Conservation (phyloP, 768 basidiomycete species). For the Gloeostereum incarnatum region DNA sequence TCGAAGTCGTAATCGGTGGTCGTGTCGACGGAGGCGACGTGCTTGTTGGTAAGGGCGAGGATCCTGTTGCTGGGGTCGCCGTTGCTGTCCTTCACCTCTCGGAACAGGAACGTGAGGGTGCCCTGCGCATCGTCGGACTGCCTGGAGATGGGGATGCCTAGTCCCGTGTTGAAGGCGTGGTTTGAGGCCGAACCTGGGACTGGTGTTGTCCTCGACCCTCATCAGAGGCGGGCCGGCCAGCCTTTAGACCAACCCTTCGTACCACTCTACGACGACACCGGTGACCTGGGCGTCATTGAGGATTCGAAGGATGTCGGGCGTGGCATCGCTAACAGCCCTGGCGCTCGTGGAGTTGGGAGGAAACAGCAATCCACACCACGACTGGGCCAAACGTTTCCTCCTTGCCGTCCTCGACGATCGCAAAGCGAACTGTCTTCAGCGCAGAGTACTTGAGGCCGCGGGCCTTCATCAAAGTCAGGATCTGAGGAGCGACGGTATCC, state of each 20-base stretch:
- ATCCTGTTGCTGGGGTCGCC: constrained; percentile 15
- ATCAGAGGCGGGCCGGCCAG: no score
- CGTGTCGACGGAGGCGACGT: constrained; percentile 12
- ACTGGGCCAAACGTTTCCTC: constrained; percentile 22
- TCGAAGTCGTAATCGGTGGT: constrained; percentile 13
- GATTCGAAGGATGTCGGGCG: constrained; percentile 24
- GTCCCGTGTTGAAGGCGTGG: no score
- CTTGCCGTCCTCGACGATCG: constrained; percentile 13
- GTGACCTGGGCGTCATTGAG: constrained; percentile 20
- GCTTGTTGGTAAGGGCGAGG: constrained; percentile 13
- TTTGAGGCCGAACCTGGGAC: no score
- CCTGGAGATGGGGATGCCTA: no score
- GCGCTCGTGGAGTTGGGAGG: no score
- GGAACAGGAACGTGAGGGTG: constrained; percentile 19
- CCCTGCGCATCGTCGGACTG: constrained; percentile 24
- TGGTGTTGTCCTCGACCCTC: no score
- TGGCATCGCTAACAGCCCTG: constrained; percentile 20
- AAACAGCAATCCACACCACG: constrained; percentile 27
- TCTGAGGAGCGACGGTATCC: constrained; percentile 21
- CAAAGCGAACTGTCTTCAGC: constrained; percentile 17
- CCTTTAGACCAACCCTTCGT: constrained; percentile 18
- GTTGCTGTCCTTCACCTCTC: constrained; percentile 15
- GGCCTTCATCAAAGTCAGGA: constrained; percentile 16
- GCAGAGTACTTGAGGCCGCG: constrained; percentile 16
- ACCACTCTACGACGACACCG: constrained; percentile 27